Evolutionary conservation across 75 land plant genomes (phyloP).

Genomic region (Cryptomeria japonica): DNA sequence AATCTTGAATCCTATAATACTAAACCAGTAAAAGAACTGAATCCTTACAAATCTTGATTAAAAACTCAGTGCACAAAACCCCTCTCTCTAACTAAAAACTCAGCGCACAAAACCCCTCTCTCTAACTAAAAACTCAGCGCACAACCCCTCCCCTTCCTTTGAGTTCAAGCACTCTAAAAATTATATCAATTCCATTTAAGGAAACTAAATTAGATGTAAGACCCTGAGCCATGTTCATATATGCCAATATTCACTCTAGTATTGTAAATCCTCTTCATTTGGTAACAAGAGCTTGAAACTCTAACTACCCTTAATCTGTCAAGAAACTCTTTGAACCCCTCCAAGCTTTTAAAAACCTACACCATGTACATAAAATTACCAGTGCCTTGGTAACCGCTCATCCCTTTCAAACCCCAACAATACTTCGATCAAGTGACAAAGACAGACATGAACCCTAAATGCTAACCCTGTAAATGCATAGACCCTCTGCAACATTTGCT

Average conservation of each 20-base stretch:
- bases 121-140: neutral
- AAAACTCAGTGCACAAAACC: too few relatives aligned
- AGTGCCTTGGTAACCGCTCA: neutral
- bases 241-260: too few relatives aligned
- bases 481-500: too few relatives aligned
- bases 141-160: neutral
- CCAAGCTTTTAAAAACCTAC: neutral
- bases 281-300: neutral
- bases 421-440: too few relatives aligned
- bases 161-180: neutral
- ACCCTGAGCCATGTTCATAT: too few relatives aligned
- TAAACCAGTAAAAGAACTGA: neutral
- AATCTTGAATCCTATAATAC: neutral
- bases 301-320: neutral
- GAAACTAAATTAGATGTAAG: neutral
- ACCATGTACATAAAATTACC: neutral
- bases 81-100: neutral
- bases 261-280: too few relatives aligned
- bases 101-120: neutral
- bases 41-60: too few relatives aligned
- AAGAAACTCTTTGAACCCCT: neutral
- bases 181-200: neutral
- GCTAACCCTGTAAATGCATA: too few relatives aligned
- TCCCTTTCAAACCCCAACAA: neutral
- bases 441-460: too few relatives aligned